Evolutionary conservation across 1,284 basidiomycete species (phyloP).

Genomic region (Veloporphyrellus conicus): DNA sequence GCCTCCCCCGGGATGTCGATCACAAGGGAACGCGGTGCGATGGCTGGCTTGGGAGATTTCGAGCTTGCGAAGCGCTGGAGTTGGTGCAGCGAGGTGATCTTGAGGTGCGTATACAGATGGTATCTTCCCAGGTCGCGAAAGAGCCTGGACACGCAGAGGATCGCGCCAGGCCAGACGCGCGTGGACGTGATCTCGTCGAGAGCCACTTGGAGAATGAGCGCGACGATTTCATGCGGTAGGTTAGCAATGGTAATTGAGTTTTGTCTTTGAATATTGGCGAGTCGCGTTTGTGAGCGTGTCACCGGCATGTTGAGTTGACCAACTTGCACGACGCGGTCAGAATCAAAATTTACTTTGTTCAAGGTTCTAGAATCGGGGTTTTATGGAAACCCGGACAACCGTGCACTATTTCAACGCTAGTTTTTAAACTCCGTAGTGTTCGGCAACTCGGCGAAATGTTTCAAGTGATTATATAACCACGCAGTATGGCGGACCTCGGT

Average conservation of each 20-base stretch:
- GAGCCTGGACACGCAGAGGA: constrained; percentile 18
- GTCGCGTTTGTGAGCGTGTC: no score
- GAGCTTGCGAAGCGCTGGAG: constrained; percentile 20
- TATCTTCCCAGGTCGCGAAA: constrained; percentile 15
- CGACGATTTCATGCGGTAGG: constrained; percentile 28
- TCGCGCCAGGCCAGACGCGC: constrained; percentile 7
- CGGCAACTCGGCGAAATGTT: no score
- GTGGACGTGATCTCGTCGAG: constrained; percentile 4
- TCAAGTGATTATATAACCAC: no score
- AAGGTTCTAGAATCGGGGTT: no score
- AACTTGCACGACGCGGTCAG: no score
- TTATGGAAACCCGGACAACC: no score
- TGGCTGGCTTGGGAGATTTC: constrained; percentile 5
- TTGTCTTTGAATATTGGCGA: no score
- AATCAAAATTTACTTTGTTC: no score
- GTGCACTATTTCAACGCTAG: no score
- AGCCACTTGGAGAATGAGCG: constrained; percentile 13
- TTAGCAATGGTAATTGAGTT: constrained; percentile 1
- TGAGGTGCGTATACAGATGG: constrained; percentile 32
- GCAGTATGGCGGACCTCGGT: no score
- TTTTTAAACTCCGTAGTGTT: no score
- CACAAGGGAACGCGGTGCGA: constrained; percentile 16
- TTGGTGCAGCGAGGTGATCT: constrained; percentile 18
- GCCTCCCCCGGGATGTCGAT: constrained; percentile 17
- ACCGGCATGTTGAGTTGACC: no score